Evolutionary conservation across 352 stramenopile genomes (phyloP).

Genomic region (Pythium volutum): DNA sequence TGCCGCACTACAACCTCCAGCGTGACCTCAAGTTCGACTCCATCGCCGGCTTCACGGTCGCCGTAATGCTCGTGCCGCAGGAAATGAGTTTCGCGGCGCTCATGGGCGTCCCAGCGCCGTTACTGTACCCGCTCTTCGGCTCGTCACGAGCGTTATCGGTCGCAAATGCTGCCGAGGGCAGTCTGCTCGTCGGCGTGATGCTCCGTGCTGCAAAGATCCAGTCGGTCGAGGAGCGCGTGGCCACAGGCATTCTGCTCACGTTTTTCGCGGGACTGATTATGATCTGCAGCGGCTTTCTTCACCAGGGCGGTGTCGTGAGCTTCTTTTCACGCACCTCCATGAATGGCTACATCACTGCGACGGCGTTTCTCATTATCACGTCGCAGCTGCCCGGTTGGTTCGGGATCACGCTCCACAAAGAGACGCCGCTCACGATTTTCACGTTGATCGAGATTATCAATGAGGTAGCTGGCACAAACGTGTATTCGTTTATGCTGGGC

Average conservation of each 20-base stretch:
- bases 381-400: conserved; percentile 64
- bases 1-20: conserved; percentile 57
- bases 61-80: conserved; percentile 91
- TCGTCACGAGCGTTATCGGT: conserved; percentile 61
- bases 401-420: conserved; percentile 42
- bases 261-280: conserved; percentile 63
- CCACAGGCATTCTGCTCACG: conserved; percentile 65
- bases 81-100: conserved; percentile 90
- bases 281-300: conserved; percentile 49
- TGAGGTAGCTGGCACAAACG: conserved; percentile 47
- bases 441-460: conserved; percentile 51
- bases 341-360: conserved; percentile 67
- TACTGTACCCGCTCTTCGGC: conserved; percentile 74
- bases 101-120: conserved; percentile 68
- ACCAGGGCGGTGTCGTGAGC: conserved; percentile 57
- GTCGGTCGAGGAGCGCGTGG: conserved; percentile 53
- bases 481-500: conserved; percentile 47
- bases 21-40: conserved; percentile 68
- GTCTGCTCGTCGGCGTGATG: conserved; percentile 58
- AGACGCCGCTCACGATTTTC: conserved; percentile 46
- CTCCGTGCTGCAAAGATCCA: conserved; percentile 46
- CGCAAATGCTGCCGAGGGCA: conserved; percentile 64
- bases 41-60: conserved; percentile 67
- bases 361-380: conserved; percentile 61
- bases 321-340: conserved; percentile 78